Conservation (phyloP, 371 early-diverging fungal species). For the Smittium culicis region DNA sequence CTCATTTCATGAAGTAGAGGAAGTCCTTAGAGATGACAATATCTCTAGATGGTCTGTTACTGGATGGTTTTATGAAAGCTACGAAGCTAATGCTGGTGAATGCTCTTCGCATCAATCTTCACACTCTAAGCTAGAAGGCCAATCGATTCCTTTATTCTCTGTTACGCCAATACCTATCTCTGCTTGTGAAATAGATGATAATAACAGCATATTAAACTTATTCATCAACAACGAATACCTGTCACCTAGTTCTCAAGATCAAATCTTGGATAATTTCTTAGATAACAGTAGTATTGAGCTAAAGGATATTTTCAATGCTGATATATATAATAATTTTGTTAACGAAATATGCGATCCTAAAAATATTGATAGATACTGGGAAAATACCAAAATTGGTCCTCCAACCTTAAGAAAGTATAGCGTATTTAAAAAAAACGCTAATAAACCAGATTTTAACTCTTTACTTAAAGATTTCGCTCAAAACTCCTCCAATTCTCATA, state of each 20-base stretch:
- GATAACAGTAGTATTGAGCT: conserved; percentile 39
- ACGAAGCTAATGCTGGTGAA: neutral
- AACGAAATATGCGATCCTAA: conserved; percentile 9
- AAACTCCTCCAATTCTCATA: neutral
- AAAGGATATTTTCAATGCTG: conserved; percentile 31
- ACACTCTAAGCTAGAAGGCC: neutral
- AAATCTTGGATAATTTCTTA: conserved; percentile 32
- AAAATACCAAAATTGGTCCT: neutral
- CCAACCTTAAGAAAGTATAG: neutral
- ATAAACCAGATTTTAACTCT: no score
- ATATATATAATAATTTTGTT: conserved; percentile 24
- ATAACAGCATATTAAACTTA: neutral
- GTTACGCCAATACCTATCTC: no score
- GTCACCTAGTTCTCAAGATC: conserved; percentile 13
- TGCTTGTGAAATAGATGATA: neutral
- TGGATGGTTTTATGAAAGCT: conserved; percentile 51
- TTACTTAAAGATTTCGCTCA: no score
- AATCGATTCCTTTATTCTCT: neutral
- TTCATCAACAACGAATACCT: conserved; percentile 37
- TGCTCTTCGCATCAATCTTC: neutral
- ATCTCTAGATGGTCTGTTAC: conserved; percentile 42
- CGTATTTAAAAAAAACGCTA: no score
- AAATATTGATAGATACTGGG: neutral
- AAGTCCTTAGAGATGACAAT: conserved; percentile 30
- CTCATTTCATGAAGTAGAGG: conserved; percentile 49